These are phyloP conservation scores for Aspergillus texensis DNA, from an alignment of 2,329 filamentous ascomycete species.

Conservation along the genomic window DNA sequence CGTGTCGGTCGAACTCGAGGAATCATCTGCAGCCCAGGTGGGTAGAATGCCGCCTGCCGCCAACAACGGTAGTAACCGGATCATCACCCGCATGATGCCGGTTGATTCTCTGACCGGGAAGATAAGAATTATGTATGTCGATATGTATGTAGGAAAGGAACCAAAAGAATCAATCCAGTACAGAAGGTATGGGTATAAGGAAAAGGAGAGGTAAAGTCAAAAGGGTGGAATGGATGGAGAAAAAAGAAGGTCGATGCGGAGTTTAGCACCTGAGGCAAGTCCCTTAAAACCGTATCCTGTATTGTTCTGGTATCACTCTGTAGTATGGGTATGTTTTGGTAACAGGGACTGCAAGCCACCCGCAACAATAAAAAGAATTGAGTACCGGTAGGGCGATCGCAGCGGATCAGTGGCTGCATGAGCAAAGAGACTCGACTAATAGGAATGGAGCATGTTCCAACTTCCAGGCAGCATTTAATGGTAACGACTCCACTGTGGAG, in stretches of 20 bases:
- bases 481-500: not conserved
- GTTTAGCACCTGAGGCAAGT: not conserved
- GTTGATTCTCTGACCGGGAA: not conserved
- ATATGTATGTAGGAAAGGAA: not conserved
- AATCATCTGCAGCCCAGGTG: constrained; percentile 11
- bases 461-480: no score
- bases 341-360: not conserved
- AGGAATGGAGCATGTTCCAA: no score
- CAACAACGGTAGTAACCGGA: constrained; percentile 20
- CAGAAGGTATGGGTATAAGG: not conserved
- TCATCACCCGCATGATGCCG: constrained; percentile 15
- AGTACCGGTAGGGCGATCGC: not conserved
- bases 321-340: not conserved
- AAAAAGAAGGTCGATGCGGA: not conserved
- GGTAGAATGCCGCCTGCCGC: constrained; percentile 12
- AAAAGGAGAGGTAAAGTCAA: not conserved
- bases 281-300: not conserved
- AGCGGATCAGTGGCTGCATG: not conserved
- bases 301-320: not conserved
- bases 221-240: not conserved
- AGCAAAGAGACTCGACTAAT: not conserved
- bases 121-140: not conserved
- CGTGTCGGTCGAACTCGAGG: constrained; percentile 7
- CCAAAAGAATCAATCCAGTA: not conserved
- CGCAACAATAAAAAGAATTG: not conserved